phyloP scores from a whole-genome alignment of 768 basidiomycete genomes.

The Boletus vinaceobasis region DNA sequence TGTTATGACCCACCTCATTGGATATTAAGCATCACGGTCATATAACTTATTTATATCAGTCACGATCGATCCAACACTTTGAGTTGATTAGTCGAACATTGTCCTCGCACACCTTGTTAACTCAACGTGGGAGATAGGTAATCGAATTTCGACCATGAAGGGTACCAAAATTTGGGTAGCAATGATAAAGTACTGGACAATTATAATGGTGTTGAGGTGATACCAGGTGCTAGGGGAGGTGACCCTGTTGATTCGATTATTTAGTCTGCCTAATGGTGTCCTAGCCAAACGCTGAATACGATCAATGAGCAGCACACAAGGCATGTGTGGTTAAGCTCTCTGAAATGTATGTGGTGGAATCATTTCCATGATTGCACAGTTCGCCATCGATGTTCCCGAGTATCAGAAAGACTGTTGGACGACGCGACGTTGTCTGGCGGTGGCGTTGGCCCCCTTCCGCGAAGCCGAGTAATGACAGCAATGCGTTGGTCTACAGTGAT shows the following conservation, averaged over 20 bases:
- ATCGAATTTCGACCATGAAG: neutral
- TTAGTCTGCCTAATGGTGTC: neutral
- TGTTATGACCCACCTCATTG: neutral
- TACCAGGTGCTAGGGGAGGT: neutral
- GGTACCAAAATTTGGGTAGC: too few relatives aligned
- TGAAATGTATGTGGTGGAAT: neutral
- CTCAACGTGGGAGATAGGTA: neutral
- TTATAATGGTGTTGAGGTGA: neutral
- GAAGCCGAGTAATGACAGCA: conserved; percentile 49
- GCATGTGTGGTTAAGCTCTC: neutral
- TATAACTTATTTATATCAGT: neutral
- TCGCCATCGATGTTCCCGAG: conserved; percentile 36
- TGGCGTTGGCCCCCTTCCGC: conserved; percentile 49
- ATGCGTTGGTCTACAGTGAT: conserved; percentile 45
- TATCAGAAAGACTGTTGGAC: conserved; percentile 12
- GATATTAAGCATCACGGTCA: neutral
- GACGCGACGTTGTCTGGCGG: conserved; percentile 26
- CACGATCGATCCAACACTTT: neutral
- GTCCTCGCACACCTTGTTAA: neutral
- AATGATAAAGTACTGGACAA: neutral
- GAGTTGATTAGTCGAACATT: neutral
- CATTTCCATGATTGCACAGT: conserved; percentile 37
- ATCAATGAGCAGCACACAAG: conserved; percentile 9
- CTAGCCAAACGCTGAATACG: neutral
- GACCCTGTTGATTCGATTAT: neutral